Conservation (phyloP, 2,329 filamentous ascomycete species). For the Penicillium sp. region DNA sequence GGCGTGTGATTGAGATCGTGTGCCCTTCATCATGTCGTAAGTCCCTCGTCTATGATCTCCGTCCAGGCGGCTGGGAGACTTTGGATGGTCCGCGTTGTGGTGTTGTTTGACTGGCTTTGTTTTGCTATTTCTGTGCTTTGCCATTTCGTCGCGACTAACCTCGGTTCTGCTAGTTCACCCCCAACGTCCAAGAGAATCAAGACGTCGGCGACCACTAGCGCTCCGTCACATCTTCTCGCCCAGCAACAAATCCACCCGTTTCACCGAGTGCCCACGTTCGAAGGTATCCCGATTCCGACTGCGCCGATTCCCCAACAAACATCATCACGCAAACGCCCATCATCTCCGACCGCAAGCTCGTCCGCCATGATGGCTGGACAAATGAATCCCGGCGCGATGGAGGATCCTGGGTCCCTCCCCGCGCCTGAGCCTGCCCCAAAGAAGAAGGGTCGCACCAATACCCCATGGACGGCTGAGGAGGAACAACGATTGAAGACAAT, state of each 20-base stretch:
- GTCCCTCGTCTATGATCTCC: constrained; percentile 33
- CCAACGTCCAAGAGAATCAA: constrained; percentile 46
- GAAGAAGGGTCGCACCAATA: constrained; percentile 98
- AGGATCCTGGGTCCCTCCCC: constrained; percentile 26
- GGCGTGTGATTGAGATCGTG: constrained; percentile 36
- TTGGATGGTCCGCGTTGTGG: constrained; percentile 4
- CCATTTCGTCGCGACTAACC: constrained; percentile 4
- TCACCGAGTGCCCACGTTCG: constrained; percentile 36
- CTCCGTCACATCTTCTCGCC: constrained; percentile 37
- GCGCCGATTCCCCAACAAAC: constrained; percentile 31
- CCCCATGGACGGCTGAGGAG: constrained; percentile 94
- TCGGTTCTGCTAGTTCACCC: constrained; percentile 33
- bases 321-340: constrained; percentile 45
- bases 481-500: constrained; percentile 91
- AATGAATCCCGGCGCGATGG: constrained; percentile 30
- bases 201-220: constrained; percentile 37
- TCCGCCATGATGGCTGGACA: constrained; percentile 40
- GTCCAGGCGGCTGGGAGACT: constrained; percentile 24
- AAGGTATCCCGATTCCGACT: constrained; percentile 43
- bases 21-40: constrained; percentile 44
- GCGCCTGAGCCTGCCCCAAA: constrained; percentile 37
- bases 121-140: neutral
- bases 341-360: constrained; percentile 39
- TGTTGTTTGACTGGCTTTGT: neutral
- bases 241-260: constrained; percentile 42